Conservation (phyloP, 345 rosid species). For the Jatropha curcas region DNA sequence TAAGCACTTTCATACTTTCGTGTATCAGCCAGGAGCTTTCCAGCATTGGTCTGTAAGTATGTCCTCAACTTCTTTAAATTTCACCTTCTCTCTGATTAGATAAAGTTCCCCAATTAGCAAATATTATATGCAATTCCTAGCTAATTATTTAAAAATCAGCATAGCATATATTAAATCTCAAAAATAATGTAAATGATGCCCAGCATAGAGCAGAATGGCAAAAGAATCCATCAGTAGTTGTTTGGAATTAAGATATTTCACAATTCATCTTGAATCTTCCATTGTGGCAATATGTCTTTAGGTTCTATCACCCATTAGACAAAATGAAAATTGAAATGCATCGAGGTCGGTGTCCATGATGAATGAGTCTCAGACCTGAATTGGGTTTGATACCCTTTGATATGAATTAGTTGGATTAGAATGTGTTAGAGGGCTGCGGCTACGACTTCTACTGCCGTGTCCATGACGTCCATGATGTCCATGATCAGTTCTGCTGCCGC, state of each 20-base stretch:
- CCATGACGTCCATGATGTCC: neutral
- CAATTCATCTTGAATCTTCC: too few relatives aligned
- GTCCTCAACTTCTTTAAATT: slow-evolving; percentile 9
- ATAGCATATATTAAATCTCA: neutral
- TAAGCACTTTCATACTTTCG: neutral
- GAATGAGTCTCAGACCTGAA: slow-evolving; percentile 24
- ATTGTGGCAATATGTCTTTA: too few relatives aligned
- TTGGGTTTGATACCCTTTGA: slow-evolving; percentile 10
- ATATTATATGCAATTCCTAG: slow-evolving; percentile 7
- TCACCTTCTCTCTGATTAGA: neutral
- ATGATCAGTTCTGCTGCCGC: neutral
- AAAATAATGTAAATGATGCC: neutral
- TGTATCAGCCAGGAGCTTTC: slow-evolving; percentile 12
- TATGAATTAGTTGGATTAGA: slow-evolving; percentile 8
- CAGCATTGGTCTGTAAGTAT: neutral
- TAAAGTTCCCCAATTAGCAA: neutral
- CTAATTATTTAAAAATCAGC: neutral
- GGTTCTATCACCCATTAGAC: neutral
- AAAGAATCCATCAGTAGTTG: too few relatives aligned
- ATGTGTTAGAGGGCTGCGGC: slow-evolving; percentile 6
- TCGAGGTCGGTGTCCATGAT: neutral
- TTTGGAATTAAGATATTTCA: too few relatives aligned
- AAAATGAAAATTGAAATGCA: slow-evolving; percentile 8
- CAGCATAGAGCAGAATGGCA: neutral
- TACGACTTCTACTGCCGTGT: neutral